phyloP scores from a whole-genome alignment of 2,329 filamentous ascomycete genomes.

The Tolypocladium amazonense region DNA sequence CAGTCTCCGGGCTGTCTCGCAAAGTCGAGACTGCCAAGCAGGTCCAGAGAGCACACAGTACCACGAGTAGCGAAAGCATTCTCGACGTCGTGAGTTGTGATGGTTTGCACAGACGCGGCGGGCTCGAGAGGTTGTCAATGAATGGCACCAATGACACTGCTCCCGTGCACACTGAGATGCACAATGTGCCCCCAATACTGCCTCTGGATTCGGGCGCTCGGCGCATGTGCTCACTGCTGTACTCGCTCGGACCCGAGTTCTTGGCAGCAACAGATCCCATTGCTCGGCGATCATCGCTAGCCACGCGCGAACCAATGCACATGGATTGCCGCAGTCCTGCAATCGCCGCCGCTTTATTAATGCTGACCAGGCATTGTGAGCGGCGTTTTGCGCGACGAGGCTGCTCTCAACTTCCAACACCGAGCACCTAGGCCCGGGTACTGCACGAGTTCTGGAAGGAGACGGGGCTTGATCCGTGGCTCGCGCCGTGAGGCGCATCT shows the following conservation, averaged over 20 bases:
- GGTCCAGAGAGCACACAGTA: not conserved
- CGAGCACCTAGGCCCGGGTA: conserved; percentile 18
- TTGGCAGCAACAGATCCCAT: conserved; percentile 3
- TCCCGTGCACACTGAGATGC: not conserved
- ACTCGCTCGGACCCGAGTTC: conserved; percentile 28
- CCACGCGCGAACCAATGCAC: conserved; percentile 2
- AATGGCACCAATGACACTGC: not conserved
- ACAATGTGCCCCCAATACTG: not conserved
- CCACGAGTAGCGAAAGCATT: not conserved
- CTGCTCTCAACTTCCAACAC: conserved; percentile 49
- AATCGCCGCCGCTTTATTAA: conserved; percentile 14
- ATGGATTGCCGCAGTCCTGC: conserved; percentile 11
- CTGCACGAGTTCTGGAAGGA: conserved; percentile 18
- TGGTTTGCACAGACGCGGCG: not conserved
- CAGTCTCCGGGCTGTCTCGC: not conserved
- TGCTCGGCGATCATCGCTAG: conserved; percentile 1
- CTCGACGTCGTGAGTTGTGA: not conserved
- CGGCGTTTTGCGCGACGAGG: conserved; percentile 37
- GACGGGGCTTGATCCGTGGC: conserved; percentile 10
- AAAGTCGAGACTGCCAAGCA: not conserved
- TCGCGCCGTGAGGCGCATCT: not conserved
- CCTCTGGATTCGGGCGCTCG: not conserved
- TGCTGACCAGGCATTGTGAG: conserved; percentile 43
- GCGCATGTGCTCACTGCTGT: conserved; percentile 37
- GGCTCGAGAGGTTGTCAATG: not conserved